These are phyloP conservation scores for Vinca major DNA, from an alignment of 305 asterid genomes.

Conservation along the genomic window DNA sequence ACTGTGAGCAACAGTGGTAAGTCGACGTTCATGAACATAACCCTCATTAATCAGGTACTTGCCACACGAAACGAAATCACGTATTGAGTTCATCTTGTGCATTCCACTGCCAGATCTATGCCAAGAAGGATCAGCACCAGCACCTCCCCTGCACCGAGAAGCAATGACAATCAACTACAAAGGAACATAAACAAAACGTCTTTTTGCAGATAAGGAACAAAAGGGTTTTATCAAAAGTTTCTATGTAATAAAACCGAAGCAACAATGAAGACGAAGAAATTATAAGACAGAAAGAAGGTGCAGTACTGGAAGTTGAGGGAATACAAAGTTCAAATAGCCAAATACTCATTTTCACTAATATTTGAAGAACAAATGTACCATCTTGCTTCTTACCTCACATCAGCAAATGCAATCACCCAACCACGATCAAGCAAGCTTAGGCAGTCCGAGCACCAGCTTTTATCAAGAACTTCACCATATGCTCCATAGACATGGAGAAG, in stretches of 20 bases:
- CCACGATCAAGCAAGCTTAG: conserved; percentile 89
- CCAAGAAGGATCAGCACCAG: conserved; percentile 70
- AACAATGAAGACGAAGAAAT: too few species aligned
- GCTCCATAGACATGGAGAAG: conserved; percentile 93
- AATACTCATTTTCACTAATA: too few species aligned
- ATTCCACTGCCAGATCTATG: conserved; percentile 68
- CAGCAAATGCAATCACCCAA: conserved; percentile 91
- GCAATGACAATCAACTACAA: conserved; percentile 6
- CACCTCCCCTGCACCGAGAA: conserved; percentile 61
- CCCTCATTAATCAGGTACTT: conserved; percentile 53
- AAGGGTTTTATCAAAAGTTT: too few species aligned
- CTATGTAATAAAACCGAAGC: too few species aligned
- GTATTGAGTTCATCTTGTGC: conserved; percentile 59
- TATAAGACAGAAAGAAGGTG: too few species aligned
- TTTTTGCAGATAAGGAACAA: too few species aligned
- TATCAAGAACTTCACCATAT: conserved; percentile 72
- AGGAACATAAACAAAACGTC: not conserved
- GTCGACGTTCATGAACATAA: conserved; percentile 39
- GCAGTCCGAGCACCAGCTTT: conserved; percentile 81
- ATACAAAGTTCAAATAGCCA: too few species aligned
- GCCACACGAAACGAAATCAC: conserved; percentile 65
- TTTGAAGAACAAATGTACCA: conserved; percentile 2
- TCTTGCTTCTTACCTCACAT: conserved; percentile 56
- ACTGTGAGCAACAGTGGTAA: conserved; percentile 62
- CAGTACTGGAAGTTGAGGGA: too few species aligned